Base-by-base conservation (phyloP, 305 asterid species). In the Petunia hybrid region DNA sequence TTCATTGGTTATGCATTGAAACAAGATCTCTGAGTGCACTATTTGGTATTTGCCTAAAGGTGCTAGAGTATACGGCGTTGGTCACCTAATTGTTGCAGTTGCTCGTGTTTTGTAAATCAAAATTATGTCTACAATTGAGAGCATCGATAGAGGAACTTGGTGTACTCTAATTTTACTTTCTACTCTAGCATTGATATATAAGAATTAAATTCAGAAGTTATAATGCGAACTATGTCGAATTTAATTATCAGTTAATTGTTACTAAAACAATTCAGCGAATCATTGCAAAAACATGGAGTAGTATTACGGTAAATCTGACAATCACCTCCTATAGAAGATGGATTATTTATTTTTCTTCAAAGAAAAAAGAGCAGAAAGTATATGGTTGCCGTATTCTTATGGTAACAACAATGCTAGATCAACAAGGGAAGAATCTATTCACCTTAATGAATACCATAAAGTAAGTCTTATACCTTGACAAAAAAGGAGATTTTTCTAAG, bases 81-180 rank as follows among this genome's bases (percentile, higher is more conserved):
- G 6, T 67, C 78, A 71, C 48, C 12, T 10, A 35, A 48, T 71
- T 46, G 31, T 48, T 6, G 62, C 45, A 48, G 45, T 71, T 10
- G 43, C 61, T 71, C 35, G 42, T 71, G 9, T 71, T 35, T 31
- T 71, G 43, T 39, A 46, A 55, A 71, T 71, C 63, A 57, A n/a
- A 57, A 57, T 57, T 13, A 5, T 57, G 31, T n/a, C 35, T 5
- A 57, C 35, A 57, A 57, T 57, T 57, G 63, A 57, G 5, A n/a
- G 36, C 35, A n/a, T 57, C n/a, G n/a, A 10, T 51, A 51, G 14
- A 51, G 63, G 63, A 57, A 35, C 62, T 57, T 57, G 35, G 62
- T 57, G 9, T 57, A 16, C 31, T 31, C 6, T 5, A 9, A 3
- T 46, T 46, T 70, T 45, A 10, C 1, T 39, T 22, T 31, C 31